These are phyloP conservation scores for Cladosporium halotolerans DNA, from an alignment of 2,329 filamentous ascomycete genomes.

Conservation along the genomic window DNA sequence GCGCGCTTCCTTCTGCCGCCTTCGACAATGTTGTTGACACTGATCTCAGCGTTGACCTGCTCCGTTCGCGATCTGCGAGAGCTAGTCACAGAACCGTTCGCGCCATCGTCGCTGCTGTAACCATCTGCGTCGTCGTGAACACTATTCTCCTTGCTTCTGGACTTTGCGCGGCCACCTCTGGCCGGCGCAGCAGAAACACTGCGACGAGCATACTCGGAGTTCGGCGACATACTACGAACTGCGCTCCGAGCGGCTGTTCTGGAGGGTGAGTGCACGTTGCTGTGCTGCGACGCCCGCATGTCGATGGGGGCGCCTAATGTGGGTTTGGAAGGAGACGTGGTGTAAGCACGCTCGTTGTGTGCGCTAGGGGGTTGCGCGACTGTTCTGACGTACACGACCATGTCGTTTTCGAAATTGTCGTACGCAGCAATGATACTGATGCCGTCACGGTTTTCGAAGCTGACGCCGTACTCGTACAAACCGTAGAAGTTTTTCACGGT, in stretches of 20 bases:
- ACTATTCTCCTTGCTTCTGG: conserved; percentile 36
- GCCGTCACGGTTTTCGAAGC: conserved; percentile 85
- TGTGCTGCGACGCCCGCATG: conserved; percentile 55
- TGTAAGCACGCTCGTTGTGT: conserved; percentile 19
- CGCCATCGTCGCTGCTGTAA: conserved; percentile 84
- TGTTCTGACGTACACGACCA: conserved; percentile 80
- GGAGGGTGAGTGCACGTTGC: conserved; percentile 56
- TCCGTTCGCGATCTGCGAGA: conserved; percentile 73
- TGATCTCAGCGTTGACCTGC: conserved; percentile 92
- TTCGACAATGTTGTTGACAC: conserved; percentile 95
- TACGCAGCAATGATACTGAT: conserved; percentile 91
- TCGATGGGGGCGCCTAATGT: conserved; percentile 60
- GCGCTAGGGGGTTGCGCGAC: conserved; percentile 19
- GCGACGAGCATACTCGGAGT: conserved; percentile 61
- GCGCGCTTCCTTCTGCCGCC: conserved; percentile 91
- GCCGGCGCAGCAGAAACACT: conserved; percentile 70
- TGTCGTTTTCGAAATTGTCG: conserved; percentile 89
- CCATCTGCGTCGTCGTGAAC: conserved; percentile 56
- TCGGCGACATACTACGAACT: conserved; percentile 72
- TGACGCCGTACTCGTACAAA: conserved; percentile 83
- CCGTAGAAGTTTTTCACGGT: conserved; percentile 99
- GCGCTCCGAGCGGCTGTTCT: conserved; percentile 65
- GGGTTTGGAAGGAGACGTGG: conserved; percentile 45
- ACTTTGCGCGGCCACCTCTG: conserved; percentile 44
- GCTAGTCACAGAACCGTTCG: conserved; percentile 62